Evolutionary conservation across 1,284 basidiomycete species (phyloP).

Genomic region (Heterobasidion parviporum): DNA sequence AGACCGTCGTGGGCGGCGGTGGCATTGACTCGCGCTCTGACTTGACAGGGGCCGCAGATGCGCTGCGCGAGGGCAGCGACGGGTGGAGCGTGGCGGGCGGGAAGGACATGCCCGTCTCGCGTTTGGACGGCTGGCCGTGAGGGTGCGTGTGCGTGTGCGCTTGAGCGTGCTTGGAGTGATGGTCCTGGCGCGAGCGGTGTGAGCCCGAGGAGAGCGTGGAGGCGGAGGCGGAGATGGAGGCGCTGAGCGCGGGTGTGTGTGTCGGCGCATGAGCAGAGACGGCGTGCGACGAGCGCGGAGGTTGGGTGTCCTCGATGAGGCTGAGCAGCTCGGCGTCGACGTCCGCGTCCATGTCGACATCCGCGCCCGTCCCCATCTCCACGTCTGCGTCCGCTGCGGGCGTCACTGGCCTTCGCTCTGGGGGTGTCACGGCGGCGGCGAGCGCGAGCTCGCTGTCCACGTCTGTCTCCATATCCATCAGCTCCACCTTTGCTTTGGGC

Average conservation of each 20-base stretch:
- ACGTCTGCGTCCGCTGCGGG: background rate
- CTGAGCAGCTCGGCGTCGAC: conserved; percentile 64
- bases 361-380: background rate
- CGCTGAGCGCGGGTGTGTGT: background rate
- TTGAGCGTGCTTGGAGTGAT: conserved; percentile 37
- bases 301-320: background rate
- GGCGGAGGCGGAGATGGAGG: background rate
- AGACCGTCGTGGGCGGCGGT: conserved; percentile 30
- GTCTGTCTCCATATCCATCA: conserved; percentile 15
- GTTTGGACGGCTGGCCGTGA: background rate
- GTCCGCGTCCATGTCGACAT: conserved; percentile 31
- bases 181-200: background rate
- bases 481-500: conserved; percentile 9
- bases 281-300: background rate
- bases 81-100: conserved; percentile 1
- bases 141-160: conserved; percentile 22
- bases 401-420: background rate
- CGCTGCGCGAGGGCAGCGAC: background rate
- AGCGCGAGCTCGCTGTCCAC: conserved; percentile 13
- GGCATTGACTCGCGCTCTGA: conserved; percentile 50
- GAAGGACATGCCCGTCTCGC: background rate
- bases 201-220: background rate
- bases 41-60: conserved; percentile 8
- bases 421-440: background rate
- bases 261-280: background rate